A percentile compares a stretch with the other conserved stretches of the same genome.
phyloP scores from a whole-genome alignment of 169 alveolate genomes.

The Plasmodium chabaudi region DNA sequence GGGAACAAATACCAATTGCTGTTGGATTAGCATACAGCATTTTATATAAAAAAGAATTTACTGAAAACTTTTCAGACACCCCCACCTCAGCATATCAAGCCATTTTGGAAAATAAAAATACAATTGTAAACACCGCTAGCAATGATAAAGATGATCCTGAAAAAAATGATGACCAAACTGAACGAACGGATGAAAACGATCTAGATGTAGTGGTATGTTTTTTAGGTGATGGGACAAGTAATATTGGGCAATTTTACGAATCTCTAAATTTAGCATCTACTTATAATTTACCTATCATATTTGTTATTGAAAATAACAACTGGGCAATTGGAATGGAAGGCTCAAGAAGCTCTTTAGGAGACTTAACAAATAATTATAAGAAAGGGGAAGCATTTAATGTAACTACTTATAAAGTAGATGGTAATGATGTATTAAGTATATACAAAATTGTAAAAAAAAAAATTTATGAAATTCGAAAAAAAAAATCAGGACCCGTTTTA shows the following conservation, averaged over 20 bases:
- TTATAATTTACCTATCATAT: conserved; percentile 90
- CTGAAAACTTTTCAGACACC: neutral
- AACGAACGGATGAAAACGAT: neutral
- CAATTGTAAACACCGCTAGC: too few relatives aligned
- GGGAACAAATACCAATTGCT: conserved; percentile 88
- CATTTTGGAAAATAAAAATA: too few relatives aligned
- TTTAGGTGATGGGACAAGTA: conserved; percentile 94
- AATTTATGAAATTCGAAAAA: conserved; percentile 78
- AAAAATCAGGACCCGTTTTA: conserved; percentile 82
- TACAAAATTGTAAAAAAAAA: conserved; percentile 80
- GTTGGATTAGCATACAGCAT: conserved; percentile 82
- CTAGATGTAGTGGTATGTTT: conserved; percentile 87
- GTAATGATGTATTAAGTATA: conserved; percentile 82
- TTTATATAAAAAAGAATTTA: conserved; percentile 75
- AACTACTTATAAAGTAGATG: conserved; percentile 82
- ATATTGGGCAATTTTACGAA: conserved; percentile 91
- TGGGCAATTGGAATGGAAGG: conserved; percentile 88
- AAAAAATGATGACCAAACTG: neutral
- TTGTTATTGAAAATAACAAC: conserved; percentile 90
- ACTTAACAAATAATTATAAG: conserved; percentile 55
- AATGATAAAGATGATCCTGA: neutral
- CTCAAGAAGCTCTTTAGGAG: conserved; percentile 80
- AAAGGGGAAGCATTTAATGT: conserved; percentile 81
- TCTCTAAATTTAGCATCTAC: conserved; percentile 91
- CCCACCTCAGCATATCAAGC: too few relatives aligned